Percentiles rank a stretch among this genome's conserved stretches.
These are phyloP conservation scores for Termitomyces titanicus DNA, from an alignment of 768 basidiomycete species.

Conservation along the genomic window DNA sequence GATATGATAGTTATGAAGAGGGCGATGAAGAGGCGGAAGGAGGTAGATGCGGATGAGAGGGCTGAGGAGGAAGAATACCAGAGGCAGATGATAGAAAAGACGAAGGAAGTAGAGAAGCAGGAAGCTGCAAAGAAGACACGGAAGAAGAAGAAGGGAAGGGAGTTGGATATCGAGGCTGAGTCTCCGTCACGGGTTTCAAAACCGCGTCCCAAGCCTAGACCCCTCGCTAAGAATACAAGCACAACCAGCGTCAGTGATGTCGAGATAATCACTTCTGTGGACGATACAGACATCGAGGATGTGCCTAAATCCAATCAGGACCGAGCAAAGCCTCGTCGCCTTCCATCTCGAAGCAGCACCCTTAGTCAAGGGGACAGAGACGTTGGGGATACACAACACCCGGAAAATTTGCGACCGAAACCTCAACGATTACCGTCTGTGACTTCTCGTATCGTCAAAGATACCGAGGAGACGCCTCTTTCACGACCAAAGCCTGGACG, in stretches of 20 bases:
- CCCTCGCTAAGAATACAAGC: slow-evolving; percentile 19
- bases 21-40: slow-evolving; percentile 47
- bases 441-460: background rate
- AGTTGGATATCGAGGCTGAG: slow-evolving; percentile 6
- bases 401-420: background rate
- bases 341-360: background rate
- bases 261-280: slow-evolving; percentile 1
- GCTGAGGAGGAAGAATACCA: slow-evolving; percentile 24
- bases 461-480: background rate
- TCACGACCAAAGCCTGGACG: background rate
- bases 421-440: background rate
- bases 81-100: slow-evolving; percentile 11
- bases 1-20: slow-evolving; percentile 53
- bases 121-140: slow-evolving; percentile 2
- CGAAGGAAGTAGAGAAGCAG: slow-evolving; percentile 10
- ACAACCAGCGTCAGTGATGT: slow-evolving; percentile 12
- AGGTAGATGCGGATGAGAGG: slow-evolving; percentile 42
- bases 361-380: background rate
- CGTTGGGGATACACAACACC: background rate
- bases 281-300: slow-evolving; percentile 1
- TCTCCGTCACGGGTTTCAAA: slow-evolving; percentile 2
- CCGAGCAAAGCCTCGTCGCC: background rate
- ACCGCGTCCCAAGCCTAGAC: slow-evolving; percentile 21
- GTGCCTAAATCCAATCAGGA: background rate
- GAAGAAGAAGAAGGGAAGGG: slow-evolving; percentile 14